Evolutionary conservation across 2,329 filamentous ascomycete species (phyloP).

Genomic region (Colletotrichum sp.): DNA sequence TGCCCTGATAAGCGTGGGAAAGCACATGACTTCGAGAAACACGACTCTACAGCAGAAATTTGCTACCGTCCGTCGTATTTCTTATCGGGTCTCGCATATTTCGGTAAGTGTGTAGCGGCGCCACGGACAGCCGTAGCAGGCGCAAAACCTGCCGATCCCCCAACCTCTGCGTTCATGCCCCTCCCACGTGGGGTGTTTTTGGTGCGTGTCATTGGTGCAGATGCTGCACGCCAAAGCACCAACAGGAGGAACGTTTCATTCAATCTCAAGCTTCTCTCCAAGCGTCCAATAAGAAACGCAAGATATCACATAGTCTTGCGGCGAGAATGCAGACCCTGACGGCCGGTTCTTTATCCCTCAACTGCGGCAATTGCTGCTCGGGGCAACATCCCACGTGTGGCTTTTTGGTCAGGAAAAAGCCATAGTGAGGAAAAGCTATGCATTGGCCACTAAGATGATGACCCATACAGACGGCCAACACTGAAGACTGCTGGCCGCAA

Average conservation of each 20-base stretch:
- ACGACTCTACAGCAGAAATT: background rate
- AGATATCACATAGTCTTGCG: background rate
- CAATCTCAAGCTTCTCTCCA: background rate
- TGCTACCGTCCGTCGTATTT: background rate
- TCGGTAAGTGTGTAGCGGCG: background rate
- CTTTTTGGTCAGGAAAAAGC: background rate
- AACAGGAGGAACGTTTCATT: slow-evolving; percentile 8
- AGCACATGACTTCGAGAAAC: background rate
- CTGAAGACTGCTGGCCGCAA: background rate
- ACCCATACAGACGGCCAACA: background rate
- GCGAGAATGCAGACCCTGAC: background rate
- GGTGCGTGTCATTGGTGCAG: background rate
- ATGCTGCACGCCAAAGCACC: background rate
- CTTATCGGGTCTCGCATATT: background rate
- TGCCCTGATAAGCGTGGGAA: background rate
- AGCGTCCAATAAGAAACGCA: background rate
- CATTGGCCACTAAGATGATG: background rate
- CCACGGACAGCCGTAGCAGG: background rate
- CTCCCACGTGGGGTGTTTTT: slow-evolving; percentile 9
- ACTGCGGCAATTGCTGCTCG: background rate
- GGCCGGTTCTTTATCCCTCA: background rate
- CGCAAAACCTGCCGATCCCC: background rate
- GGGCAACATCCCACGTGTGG: background rate
- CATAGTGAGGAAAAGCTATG: no score
- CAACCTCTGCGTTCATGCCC: background rate